Percentiles rank a stretch among this genome's conserved stretches.
phyloP scores from a whole-genome alignment of 2,329 filamentous ascomycete species.

The Capronia epimyces region DNA sequence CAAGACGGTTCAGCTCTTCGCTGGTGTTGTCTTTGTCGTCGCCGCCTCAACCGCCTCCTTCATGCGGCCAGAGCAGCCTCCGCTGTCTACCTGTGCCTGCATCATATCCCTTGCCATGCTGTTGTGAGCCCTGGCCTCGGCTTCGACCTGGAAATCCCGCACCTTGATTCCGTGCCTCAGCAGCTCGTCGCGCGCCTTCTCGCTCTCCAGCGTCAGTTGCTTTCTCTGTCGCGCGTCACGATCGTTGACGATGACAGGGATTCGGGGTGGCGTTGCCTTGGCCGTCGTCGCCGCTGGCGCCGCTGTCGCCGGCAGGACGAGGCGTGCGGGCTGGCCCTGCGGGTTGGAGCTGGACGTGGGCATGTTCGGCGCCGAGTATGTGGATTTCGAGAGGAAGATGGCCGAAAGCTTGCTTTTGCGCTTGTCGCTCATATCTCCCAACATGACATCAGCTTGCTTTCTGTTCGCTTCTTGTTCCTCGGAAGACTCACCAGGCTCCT shows the following conservation, averaged over 20 bases:
- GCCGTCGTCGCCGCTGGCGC: no score
- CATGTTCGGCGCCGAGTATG: background rate
- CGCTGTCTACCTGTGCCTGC: background rate
- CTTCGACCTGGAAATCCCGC: slow-evolving; percentile 22
- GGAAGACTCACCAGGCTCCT: background rate
- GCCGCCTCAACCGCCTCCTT: no score
- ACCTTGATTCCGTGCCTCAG: slow-evolving; percentile 20
- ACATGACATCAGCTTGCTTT: background rate
- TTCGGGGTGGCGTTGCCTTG: background rate
- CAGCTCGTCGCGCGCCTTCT: slow-evolving; percentile 15
- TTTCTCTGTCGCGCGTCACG: slow-evolving; percentile 6
- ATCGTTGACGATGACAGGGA: slow-evolving; percentile 8
- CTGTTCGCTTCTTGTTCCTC: background rate
- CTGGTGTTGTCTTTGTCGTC: no score
- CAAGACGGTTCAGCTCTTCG: no score
- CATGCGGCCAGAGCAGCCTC: background rate
- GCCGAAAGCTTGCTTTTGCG: slow-evolving; percentile 10
- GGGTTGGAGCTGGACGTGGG: background rate
- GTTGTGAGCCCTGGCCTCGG: slow-evolving; percentile 9
- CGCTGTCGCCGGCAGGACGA: no score
- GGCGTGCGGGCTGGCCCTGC: background rate
- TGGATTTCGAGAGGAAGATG: slow-evolving; percentile 9
- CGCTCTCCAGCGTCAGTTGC: slow-evolving; percentile 14
- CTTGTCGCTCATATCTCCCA: slow-evolving; percentile 11
- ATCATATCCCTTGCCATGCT: background rate